Conservation (phyloP, 768 basidiomycete species). For the Termitomyces sp. region DNA sequence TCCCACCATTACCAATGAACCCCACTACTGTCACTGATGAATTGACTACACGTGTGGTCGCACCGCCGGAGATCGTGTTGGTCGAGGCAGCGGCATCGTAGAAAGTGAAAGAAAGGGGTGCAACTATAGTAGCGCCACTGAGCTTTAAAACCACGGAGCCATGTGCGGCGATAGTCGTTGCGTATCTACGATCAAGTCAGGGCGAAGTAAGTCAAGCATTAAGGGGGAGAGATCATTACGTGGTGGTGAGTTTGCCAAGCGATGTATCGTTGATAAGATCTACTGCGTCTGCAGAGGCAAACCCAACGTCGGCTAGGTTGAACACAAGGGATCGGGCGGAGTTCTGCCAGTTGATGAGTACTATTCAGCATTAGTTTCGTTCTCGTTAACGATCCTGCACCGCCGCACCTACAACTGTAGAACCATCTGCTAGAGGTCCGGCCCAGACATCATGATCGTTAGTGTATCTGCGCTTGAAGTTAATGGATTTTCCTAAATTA, state of each 20-base stretch:
- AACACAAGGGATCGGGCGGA: constrained; percentile 33
- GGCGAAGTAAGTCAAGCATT: neutral
- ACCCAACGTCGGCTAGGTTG: constrained; percentile 35
- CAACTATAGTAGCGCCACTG: constrained; percentile 18
- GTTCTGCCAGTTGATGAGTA: constrained; percentile 41
- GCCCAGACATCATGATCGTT: constrained; percentile 46
- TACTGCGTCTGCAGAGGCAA: constrained; percentile 31
- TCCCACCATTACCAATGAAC: constrained; percentile 36
- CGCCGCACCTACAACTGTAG: constrained; percentile 33
- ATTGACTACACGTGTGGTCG: constrained; percentile 28
- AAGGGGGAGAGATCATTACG: constrained; percentile 21
- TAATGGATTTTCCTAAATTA: constrained; percentile 35
- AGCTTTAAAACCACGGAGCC: constrained; percentile 33
- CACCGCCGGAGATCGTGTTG: constrained; percentile 31
- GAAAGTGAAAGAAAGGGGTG: constrained; percentile 26
- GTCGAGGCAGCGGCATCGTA: constrained; percentile 28
- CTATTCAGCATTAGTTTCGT: constrained; percentile 15
- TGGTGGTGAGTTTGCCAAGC: constrained; percentile 28
- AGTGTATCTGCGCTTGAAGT: constrained; percentile 40
- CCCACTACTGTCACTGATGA: constrained; percentile 32
- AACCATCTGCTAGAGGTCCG: constrained; percentile 41
- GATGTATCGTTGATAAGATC: constrained; percentile 34
- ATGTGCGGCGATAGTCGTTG: constrained; percentile 27
- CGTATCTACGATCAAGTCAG: constrained; percentile 23
- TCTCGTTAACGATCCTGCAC: neutral